Conservation (phyloP, 2,329 filamentous ascomycete species). For the Paraphaeosphaeria minitans region DNA sequence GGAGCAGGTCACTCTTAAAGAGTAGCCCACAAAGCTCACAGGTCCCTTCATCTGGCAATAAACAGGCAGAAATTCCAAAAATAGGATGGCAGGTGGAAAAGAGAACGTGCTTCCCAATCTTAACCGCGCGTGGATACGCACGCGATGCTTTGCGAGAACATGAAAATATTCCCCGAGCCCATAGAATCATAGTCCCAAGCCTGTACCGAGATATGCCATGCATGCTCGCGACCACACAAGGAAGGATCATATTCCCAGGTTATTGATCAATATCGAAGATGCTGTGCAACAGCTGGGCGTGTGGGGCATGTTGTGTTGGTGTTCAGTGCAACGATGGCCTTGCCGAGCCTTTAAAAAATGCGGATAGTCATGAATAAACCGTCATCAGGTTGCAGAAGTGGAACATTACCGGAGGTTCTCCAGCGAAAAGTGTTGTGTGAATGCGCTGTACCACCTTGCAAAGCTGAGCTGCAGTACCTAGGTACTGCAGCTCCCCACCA, state of each 20-base stretch:
- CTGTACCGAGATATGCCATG: constrained; percentile 11
- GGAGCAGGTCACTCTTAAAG: constrained; percentile 18
- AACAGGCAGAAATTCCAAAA: background rate
- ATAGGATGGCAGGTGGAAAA: constrained; percentile 20
- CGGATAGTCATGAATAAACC: background rate
- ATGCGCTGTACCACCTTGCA: constrained; percentile 6
- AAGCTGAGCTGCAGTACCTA: constrained; percentile 9
- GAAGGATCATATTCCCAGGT: constrained; percentile 11
- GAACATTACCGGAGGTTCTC: background rate
- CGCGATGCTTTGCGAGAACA: constrained; percentile 19
- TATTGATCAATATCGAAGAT: constrained; percentile 29
- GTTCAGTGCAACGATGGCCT: background rate
- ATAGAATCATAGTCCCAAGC: constrained; percentile 18
- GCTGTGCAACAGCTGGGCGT: constrained; percentile 5
- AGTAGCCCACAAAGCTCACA: constrained; percentile 1
- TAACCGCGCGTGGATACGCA: constrained; percentile 15
- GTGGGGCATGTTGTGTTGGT: constrained; percentile 17
- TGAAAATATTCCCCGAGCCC: constrained; percentile 12
- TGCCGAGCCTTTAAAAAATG: background rate
- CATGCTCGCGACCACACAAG: constrained; percentile 15
- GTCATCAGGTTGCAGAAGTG: background rate
- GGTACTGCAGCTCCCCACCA: constrained; percentile 2
- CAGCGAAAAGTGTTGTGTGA: background rate
- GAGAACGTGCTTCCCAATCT: constrained; percentile 13
- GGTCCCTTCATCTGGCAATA: background rate